Conservation (phyloP, 768 basidiomycete genomes). For the Podaxis sp. region DNA sequence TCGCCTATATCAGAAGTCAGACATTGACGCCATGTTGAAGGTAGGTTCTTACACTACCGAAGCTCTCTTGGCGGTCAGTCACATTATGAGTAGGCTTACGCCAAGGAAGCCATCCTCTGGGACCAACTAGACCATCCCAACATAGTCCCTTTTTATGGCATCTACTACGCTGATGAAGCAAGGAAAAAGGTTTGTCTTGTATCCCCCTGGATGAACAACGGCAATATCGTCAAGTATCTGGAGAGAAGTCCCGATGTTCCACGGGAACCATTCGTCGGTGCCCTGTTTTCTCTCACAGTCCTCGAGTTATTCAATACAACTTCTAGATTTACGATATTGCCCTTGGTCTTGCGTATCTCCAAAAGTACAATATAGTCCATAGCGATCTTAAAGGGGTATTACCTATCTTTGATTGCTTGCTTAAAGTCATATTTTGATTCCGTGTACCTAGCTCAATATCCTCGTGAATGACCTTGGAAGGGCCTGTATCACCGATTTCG, state of each 20-base stretch:
- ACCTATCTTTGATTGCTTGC: neutral
- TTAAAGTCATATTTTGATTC: neutral
- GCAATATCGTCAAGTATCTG: neutral
- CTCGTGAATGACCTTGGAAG: conserved; percentile 13
- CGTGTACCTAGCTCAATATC: conserved; percentile 14
- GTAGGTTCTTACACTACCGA: conserved; percentile 11
- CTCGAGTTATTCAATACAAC: neutral
- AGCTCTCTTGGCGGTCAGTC: neutral
- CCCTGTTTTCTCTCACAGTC: neutral
- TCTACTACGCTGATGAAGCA: neutral
- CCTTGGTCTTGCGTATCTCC: conserved; percentile 14
- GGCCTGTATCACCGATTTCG: conserved; percentile 20
- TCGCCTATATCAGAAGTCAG: conserved; percentile 23
- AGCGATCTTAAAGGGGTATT: conserved; percentile 21
- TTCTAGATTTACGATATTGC: conserved; percentile 16
- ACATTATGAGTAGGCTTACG: neutral
- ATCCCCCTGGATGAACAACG: conserved; percentile 15
- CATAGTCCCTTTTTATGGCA: conserved; percentile 6
- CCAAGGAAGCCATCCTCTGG: conserved; percentile 1
- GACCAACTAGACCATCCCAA: neutral
- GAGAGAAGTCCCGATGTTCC: neutral
- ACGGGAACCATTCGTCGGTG: neutral
- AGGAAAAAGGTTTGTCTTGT: conserved; percentile 3
- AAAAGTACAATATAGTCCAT: conserved; percentile 13
- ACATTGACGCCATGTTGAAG: conserved; percentile 20